Base-by-base conservation (phyloP, 257 asterid genomes). In the Scutellaria baicalensis region DNA sequence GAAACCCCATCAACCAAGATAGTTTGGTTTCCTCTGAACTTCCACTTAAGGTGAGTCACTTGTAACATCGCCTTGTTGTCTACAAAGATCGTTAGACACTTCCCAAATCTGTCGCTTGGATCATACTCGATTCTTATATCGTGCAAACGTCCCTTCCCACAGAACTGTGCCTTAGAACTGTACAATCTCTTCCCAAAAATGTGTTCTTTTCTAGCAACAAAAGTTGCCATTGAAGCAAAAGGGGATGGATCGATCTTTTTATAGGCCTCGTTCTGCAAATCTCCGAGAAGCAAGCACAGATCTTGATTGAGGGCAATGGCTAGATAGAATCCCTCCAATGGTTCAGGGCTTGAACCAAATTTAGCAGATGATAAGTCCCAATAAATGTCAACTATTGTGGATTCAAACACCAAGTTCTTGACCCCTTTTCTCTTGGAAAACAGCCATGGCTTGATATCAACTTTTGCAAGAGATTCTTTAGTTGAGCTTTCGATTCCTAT, bases 281-380 rank as follows among this genome's bases (percentile, higher is more conserved):
- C 93, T 9, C 96, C 96, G 4, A 88, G 71, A 2, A 85, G 81
- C 9, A 90, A 48, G 59, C 85, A 76, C 0, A 78, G 78, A 61
- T 85, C 83, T 62, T 83, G 91, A 48, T 85, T 77, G 6, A 83
- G 68, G 10, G 79, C 78, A n/a, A 88, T 51, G 20, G 87, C 82
- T 4, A 90, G 23, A 38, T 83, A 83, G 78, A 82, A 90, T 10
- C 93, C 93, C 56, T 82, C 82, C 1, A 75, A 3, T 3, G 95
- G 96, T 40, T 90, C 93, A 0, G 95, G 95, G 50, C 89, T 62
- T 0, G 88, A 48, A 13, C 88, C 95, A n/a, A 87, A 90, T 59
- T 79, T 87, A 13, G 96, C 93, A 16, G 81, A 62, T 1, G 96
- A 85, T 52, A 90, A 72, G 63, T 90, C 96, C 95, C 96, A 90